phyloP scores from a whole-genome alignment of 768 basidiomycete genomes.

The Harrya chromipes region DNA sequence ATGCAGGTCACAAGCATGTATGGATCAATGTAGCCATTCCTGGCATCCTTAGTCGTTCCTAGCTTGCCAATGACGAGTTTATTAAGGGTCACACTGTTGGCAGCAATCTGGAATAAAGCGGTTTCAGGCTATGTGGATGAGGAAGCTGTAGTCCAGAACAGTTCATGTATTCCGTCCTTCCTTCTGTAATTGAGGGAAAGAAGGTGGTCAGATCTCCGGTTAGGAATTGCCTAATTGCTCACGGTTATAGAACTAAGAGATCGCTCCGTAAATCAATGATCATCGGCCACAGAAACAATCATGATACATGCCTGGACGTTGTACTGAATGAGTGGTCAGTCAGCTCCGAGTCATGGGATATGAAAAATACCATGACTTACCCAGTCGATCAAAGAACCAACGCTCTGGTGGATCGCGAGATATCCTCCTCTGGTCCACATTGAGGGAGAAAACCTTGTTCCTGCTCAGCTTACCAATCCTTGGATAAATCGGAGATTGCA shows the following conservation, averaged over 20 bases:
- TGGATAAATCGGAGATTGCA: no score
- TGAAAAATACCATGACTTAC: constrained; percentile 16
- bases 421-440: no score
- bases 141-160: constrained; percentile 57
- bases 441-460: no score
- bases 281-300: background rate
- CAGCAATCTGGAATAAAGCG: constrained; percentile 51
- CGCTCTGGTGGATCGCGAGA: constrained; percentile 33
- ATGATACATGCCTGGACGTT: constrained; percentile 38
- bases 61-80: constrained; percentile 61
- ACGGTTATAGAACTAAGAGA: constrained; percentile 30
- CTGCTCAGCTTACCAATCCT: no score
- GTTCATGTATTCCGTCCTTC: constrained; percentile 58
- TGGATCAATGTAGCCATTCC: constrained; percentile 56
- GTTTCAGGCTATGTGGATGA: constrained; percentile 61
- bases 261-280: constrained; percentile 2
- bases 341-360: background rate
- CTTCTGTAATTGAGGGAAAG: constrained; percentile 41
- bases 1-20: constrained; percentile 60
- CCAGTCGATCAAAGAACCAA: constrained; percentile 47
- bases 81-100: constrained; percentile 41
- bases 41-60: constrained; percentile 39
- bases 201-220: background rate
- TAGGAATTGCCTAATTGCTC: background rate
- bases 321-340: constrained; percentile 13